Base-by-base conservation (phyloP, 345 rosid species). In the Barbarea vulgaris region DNA sequence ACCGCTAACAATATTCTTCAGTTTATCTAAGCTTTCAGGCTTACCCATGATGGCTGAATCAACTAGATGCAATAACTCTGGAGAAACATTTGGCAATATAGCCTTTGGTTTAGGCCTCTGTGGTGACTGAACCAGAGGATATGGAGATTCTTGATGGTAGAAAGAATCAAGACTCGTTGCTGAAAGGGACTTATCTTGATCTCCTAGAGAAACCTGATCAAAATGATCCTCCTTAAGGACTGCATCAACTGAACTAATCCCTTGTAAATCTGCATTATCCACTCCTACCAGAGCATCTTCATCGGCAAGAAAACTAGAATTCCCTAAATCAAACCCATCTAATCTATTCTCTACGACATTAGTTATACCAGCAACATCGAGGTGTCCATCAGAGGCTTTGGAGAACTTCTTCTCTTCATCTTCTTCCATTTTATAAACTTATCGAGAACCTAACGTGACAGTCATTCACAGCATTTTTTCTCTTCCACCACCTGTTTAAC, bases 41-140 rank as follows among this genome's bases (percentile, higher is more conserved):
- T 92, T 92, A 22, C 98, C 98, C 98, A 92, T 94, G 69, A 94
- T 94, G 41, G 96, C 98, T 50, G 98, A 92, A 89, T 94, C 98
- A 71, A 94, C 96, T 72, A 94, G 74, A 83, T 94, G 98, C 85
- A 94, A 83, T 70, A 94, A 81, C 85, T 94, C 98, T 39, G 98
- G 98, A 75, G 98, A 91, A 31, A 94, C 96, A 71, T 90, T 90
- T 19, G 96, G 96, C 88, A 88, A 77, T 21, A 69, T 81, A 78
- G 87, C 84, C 81, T 89, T 94, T 62, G 85, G 86, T 80, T 86
- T 90, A 42, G 81, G 65, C 67, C 54, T 85, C 39, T 69, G 84
- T 5, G 96, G 95, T 14, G 91, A 87, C 64, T 80, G 88, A 47
- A 86, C 41, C 14, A 84, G 80, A 54, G 92, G 88, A 77, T 59